Conservation (phyloP, 495 filamentous ascomycete genomes). For the Melanomma pulvis-pyrius region DNA sequence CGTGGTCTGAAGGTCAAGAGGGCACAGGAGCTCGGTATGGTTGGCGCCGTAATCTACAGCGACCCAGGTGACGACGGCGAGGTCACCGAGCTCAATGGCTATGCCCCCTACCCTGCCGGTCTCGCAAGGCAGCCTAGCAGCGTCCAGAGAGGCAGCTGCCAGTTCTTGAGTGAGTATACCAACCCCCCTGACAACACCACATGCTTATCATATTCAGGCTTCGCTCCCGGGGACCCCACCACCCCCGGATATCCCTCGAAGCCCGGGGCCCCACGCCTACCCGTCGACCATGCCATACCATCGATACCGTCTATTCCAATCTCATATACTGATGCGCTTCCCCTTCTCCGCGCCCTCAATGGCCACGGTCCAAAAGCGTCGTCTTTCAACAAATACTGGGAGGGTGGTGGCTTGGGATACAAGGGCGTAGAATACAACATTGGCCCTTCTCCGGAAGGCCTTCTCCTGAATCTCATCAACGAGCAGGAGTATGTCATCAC, state of each 20-base stretch:
- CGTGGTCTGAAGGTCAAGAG: conserved; percentile 91
- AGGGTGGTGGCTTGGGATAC: conserved; percentile 72
- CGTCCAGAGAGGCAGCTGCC: conserved; percentile 87
- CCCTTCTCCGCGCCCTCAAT: conserved; percentile 85
- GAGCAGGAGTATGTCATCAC: conserved; percentile 87
- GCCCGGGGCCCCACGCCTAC: conserved; percentile 78
- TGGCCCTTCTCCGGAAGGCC: conserved; percentile 76
- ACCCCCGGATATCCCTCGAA: conserved; percentile 94
- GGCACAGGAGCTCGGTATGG: conserved; percentile 88
- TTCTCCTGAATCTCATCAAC: conserved; percentile 82
- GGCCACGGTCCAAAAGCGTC: conserved; percentile 79
- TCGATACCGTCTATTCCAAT: conserved; percentile 91
- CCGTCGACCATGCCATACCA: conserved; percentile 68
- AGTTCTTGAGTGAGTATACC: conserved; percentile 70
- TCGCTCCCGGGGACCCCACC: conserved; percentile 71
- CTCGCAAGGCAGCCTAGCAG: conserved; percentile 85
- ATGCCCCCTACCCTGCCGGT: conserved; percentile 79
- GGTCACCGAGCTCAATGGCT: conserved; percentile 78
- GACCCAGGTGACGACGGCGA: conserved; percentile 91
- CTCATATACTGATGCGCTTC: conserved; percentile 83
- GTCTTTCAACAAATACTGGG: conserved; percentile 74
- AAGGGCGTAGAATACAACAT: conserved; percentile 90
- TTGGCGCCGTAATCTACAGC: conserved; percentile 80
- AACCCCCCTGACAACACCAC: not conserved
- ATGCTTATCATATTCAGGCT: conserved; percentile 46